These are phyloP conservation scores for Teunomyces atbi DNA, from an alignment of 805 yeast species.

Conservation along the genomic window DNA sequence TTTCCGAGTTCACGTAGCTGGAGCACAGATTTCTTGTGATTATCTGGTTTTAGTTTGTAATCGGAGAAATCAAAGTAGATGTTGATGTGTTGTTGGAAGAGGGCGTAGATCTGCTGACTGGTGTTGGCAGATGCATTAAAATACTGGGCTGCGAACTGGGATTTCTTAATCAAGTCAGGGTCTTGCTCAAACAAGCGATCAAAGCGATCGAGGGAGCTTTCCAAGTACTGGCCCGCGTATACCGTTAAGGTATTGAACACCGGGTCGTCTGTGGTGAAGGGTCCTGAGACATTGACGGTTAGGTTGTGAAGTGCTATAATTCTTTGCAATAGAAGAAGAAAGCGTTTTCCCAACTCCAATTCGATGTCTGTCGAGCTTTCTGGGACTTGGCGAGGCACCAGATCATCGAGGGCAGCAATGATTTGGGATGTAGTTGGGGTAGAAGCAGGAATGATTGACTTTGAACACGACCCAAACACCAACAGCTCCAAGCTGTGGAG, in stretches of 20 bases:
- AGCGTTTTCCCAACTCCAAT: background rate
- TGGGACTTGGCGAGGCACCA: no score
- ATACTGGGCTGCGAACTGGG: background rate
- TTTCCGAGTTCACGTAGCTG: constrained; percentile 40
- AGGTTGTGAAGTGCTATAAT: background rate
- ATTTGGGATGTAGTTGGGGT: background rate
- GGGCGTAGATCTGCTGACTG: background rate
- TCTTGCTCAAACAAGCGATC: background rate
- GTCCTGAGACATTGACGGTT: background rate
- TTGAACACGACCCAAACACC: background rate
- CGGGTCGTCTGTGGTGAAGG: background rate
- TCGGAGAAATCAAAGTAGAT: constrained; percentile 3
- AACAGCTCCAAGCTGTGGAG: background rate
- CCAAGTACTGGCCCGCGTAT: background rate
- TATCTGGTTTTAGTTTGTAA: background rate
- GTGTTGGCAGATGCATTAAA: background rate
- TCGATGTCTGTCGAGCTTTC: no score
- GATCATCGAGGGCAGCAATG: background rate
- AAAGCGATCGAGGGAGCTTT: background rate
- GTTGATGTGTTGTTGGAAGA: constrained; percentile 3
- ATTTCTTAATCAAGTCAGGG: background rate
- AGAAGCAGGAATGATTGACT: no score
- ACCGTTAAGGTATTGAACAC: background rate
- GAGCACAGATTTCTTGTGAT: constrained; percentile 5
- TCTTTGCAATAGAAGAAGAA: background rate